Base-by-base conservation (phyloP, 306 rosid species). In the Citrullus colocynthis region DNA sequence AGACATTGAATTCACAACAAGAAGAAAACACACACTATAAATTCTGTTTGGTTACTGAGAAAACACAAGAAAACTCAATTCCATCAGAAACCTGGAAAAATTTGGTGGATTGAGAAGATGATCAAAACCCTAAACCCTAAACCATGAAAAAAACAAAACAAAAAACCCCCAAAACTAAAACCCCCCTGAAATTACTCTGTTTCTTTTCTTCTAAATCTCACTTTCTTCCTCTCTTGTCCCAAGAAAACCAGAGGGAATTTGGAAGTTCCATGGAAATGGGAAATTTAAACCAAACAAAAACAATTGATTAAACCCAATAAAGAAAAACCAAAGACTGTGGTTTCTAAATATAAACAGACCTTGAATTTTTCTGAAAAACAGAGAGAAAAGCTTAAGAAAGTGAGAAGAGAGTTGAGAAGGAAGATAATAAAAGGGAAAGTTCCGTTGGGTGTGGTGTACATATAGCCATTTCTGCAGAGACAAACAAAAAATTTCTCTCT, bases 1-100 rank as follows among this genome's bases (percentile, higher is more conserved):
- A 78, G 98, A 95, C 97, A 93, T 91, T 61, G 20, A 39, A 20
- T 14, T 24, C 16, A 17, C 15, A 39, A 21, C 36, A 63, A 63
- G 6, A 32, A 14, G 0, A 30, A 61, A 7, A 6, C 32, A 3
- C 39, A 28, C 41, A 11, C 15, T 24, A 4, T 48, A 20, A 45
- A 39, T 7, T 24, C 59, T 72, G 60, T 72, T 72, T 72, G 77
- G 77, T 41, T 58, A 13, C 70, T 15, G 52, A 75, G 65, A 80
- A 69, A n/a, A 44, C 32, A 36, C 69, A 36, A 76, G 80, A 36
- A 12, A 37, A 52, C 61, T 0, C 55, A 44, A 42, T 71, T 7
- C 58, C 76, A 42, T 20, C 34, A 44, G 5, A 66, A 66, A 39
- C 21, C 30, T 66, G 55, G 54, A 41, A 67, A 42, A 67, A 20